Evolutionary conservation across 2,329 filamentous ascomycete species (phyloP).

Genomic region (Diaporthe sp.): DNA sequence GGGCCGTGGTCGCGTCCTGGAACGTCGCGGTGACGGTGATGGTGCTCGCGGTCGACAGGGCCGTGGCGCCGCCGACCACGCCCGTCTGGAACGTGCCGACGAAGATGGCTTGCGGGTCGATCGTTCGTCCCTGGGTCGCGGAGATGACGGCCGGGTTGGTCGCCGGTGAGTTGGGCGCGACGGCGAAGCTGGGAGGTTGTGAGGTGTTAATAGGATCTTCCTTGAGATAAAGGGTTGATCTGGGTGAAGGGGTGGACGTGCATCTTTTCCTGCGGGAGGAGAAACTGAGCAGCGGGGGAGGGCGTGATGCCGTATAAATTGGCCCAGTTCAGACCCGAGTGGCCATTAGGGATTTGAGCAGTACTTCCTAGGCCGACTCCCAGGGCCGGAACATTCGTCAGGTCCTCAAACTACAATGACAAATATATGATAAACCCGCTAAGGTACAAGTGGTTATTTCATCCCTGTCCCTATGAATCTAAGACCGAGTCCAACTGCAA

Average conservation of each 20-base stretch:
- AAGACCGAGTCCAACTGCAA: too few relatives aligned
- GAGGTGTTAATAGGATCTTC: too few relatives aligned
- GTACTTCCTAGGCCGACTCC: background rate
- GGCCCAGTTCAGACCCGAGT: background rate
- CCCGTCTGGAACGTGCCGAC: background rate
- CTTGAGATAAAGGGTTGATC: too few relatives aligned
- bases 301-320: background rate
- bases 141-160: background rate
- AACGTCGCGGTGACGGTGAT: background rate
- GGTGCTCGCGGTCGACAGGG: background rate
- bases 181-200: background rate
- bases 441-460: too few relatives aligned
- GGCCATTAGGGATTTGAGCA: background rate
- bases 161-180: background rate
- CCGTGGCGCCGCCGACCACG: background rate
- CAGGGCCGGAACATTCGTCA: background rate
- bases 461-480: too few relatives aligned
- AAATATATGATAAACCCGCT: too few relatives aligned
- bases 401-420: background rate
- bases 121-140: fast-evolving
- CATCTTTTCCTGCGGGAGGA: background rate
- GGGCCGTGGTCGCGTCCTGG: fast-evolving
- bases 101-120: background rate
- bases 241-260: background rate
- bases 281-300: background rate